Conservation (phyloP, 257 asterid genomes). For the Verbascum thapsus region DNA sequence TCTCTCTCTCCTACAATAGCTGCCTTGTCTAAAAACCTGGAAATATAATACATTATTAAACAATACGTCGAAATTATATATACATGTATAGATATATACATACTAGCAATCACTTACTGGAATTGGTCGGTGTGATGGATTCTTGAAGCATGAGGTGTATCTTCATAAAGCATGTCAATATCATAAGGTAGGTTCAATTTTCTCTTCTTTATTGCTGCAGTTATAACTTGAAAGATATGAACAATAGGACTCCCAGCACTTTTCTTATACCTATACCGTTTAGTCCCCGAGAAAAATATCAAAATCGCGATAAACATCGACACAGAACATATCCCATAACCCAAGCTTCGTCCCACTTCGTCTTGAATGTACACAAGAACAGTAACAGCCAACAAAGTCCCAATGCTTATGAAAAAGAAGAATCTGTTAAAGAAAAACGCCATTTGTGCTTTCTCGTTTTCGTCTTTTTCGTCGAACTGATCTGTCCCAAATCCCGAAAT, state of each 20-base stretch:
- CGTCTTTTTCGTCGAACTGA: slow-evolving; percentile 90
- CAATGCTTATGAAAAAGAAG: slow-evolving; percentile 90
- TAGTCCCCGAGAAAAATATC: slow-evolving; percentile 67
- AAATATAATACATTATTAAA: too few species aligned
- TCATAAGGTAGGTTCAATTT: slow-evolving; percentile 55
- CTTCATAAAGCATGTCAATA: slow-evolving; percentile 56
- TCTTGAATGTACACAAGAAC: slow-evolving; percentile 86
- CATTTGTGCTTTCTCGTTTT: slow-evolving; percentile 78
- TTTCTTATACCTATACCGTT: slow-evolving; percentile 66
- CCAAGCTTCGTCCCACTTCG: slow-evolving; percentile 71
- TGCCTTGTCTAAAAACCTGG: slow-evolving; percentile 84
- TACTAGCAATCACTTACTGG: slow-evolving; percentile 36
- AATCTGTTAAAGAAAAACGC: slow-evolving; percentile 80
- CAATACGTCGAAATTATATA: too few species aligned
- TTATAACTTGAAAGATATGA: slow-evolving; percentile 73
- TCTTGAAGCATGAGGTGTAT: slow-evolving; percentile 54
- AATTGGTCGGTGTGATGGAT: slow-evolving; percentile 72
- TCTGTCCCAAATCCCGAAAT: slow-evolving; percentile 89
- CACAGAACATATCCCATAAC: slow-evolving; percentile 71
- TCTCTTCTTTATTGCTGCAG: slow-evolving; percentile 63
- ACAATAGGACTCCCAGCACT: slow-evolving; percentile 74
- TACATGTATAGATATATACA: too few species aligned
- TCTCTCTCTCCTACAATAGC: slow-evolving; percentile 75
- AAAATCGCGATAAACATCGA: slow-evolving; percentile 60
- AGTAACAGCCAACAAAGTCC: slow-evolving; percentile 79